Evolutionary conservation across 768 basidiomycete genomes (phyloP).

Genomic region (Hygrophoropsis aurantiaca): DNA sequence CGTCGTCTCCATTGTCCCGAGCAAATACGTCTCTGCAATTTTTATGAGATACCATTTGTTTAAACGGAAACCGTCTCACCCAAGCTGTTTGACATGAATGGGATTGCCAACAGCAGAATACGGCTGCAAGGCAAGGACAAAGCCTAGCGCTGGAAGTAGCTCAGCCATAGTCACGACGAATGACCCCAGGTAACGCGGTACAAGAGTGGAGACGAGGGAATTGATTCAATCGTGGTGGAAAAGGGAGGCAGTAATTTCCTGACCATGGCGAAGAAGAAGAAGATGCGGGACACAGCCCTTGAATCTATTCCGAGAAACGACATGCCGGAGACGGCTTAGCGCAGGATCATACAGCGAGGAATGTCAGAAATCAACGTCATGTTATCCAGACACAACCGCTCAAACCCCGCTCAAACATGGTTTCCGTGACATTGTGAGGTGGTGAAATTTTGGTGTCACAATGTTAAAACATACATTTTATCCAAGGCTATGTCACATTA

Average conservation of each 20-base stretch:
- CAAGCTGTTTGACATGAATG: neutral
- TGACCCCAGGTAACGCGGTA: neutral
- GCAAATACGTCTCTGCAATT: neutral
- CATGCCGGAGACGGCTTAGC: too few relatives aligned
- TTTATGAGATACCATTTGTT: neutral
- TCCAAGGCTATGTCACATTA: too few relatives aligned
- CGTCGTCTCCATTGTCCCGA: slow-evolving; percentile 7
- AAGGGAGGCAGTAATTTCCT: neutral
- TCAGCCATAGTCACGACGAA: neutral
- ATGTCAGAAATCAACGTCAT: slow-evolving; percentile 6
- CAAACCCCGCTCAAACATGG: too few relatives aligned
- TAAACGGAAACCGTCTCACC: slow-evolving; percentile 1
- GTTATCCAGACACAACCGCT: neutral
- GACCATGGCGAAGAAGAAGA: neutral
- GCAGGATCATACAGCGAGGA: slow-evolving; percentile 3
- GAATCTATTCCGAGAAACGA: neutral
- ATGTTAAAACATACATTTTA: too few relatives aligned
- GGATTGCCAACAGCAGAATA: neutral
- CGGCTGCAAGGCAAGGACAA: slow-evolving; percentile 4
- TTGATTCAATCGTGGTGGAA: neutral
- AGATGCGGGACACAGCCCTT: slow-evolving; percentile 1
- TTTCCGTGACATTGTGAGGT: too few relatives aligned
- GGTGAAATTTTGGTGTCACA: too few relatives aligned
- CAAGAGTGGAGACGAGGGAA: neutral
- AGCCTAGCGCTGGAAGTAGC: slow-evolving; percentile 3